Conservation (phyloP, 2,329 filamentous ascomycete species). For the Cadophora luteo-olivacea region DNA sequence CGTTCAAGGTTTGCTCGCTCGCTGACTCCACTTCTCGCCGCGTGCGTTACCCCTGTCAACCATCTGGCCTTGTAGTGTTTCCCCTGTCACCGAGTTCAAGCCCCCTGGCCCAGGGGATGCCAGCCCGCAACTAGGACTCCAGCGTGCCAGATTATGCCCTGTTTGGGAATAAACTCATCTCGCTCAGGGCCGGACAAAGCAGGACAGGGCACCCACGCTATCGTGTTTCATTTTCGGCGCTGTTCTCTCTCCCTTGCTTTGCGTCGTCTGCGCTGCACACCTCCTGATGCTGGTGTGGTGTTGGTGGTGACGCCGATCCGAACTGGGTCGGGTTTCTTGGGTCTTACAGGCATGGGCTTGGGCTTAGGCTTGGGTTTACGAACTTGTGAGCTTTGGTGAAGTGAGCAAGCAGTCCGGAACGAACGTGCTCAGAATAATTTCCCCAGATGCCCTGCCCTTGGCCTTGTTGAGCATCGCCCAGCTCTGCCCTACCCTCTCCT, state of each 20-base stretch:
- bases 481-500: slow-evolving; percentile 1
- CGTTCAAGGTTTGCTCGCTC: background rate
- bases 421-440: slow-evolving; percentile 35
- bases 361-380: background rate
- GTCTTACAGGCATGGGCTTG: background rate
- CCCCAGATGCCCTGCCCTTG: slow-evolving; percentile 35
- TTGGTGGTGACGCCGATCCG: slow-evolving; percentile 33
- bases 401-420: background rate
- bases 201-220: slow-evolving; percentile 43
- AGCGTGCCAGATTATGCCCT: slow-evolving; percentile 22
- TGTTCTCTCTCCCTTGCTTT: slow-evolving; percentile 32
- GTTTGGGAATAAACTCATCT: slow-evolving; percentile 21
- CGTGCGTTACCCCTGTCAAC: background rate
- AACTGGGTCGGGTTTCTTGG: slow-evolving; percentile 27
- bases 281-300: slow-evolving; percentile 3
- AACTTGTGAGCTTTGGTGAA: slow-evolving; percentile 2
- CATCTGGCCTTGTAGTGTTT: background rate
- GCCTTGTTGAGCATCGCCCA: background rate
- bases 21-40: slow-evolving; percentile 23
- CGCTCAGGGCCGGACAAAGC: slow-evolving; percentile 21
- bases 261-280: slow-evolving; percentile 30
- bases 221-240: slow-evolving; percentile 44
- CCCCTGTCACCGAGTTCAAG: slow-evolving; percentile 26
- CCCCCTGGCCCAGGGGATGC: background rate
- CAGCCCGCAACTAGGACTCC: background rate